Evolutionary conservation across 768 basidiomycete species (phyloP).

Genomic region (Mycena albidolilacea): DNA sequence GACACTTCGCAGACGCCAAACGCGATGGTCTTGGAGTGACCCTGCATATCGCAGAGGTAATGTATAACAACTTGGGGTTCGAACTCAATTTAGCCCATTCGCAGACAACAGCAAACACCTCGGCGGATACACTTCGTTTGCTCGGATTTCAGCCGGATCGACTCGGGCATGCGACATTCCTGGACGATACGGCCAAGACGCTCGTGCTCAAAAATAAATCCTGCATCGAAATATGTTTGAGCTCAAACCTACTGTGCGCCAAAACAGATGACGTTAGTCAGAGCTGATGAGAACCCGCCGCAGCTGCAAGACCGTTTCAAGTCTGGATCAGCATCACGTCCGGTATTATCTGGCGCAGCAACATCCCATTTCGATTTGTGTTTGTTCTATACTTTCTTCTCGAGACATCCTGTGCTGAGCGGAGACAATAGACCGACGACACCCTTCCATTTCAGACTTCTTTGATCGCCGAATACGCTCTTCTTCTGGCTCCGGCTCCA

Average conservation of each 20-base stretch:
- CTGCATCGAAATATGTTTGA: slow-evolving; percentile 86
- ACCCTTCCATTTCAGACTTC: slow-evolving; percentile 84
- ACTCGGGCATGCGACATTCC: slow-evolving; percentile 87
- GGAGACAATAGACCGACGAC: slow-evolving; percentile 80
- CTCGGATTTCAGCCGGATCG: slow-evolving; percentile 76
- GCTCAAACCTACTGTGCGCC: slow-evolving; percentile 80
- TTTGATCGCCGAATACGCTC: slow-evolving; percentile 82
- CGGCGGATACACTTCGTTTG: slow-evolving; percentile 72
- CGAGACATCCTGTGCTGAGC: slow-evolving; percentile 15
- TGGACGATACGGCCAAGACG: slow-evolving; percentile 72
- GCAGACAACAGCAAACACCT: slow-evolving; percentile 63
- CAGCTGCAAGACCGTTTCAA: slow-evolving; percentile 79
- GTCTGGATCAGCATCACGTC: slow-evolving; percentile 82
- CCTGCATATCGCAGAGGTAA: slow-evolving; percentile 88
- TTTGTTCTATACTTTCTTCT: slow-evolving; percentile 53
- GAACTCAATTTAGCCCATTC: neutral
- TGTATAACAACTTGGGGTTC: slow-evolving; percentile 4
- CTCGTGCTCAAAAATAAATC: slow-evolving; percentile 68
- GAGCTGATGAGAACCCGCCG: neutral
- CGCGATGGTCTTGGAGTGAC: slow-evolving; percentile 79
- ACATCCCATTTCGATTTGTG: slow-evolving; percentile 85
- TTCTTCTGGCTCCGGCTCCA: slow-evolving; percentile 81
- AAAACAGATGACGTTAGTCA: neutral
- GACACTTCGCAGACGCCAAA: slow-evolving; percentile 68
- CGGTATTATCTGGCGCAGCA: slow-evolving; percentile 71